Percentiles rank a stretch among this genome's conserved stretches.
These are phyloP conservation scores for Pholiota adiposa DNA, from an alignment of 1,284 basidiomycete species.

Conservation along the genomic window DNA sequence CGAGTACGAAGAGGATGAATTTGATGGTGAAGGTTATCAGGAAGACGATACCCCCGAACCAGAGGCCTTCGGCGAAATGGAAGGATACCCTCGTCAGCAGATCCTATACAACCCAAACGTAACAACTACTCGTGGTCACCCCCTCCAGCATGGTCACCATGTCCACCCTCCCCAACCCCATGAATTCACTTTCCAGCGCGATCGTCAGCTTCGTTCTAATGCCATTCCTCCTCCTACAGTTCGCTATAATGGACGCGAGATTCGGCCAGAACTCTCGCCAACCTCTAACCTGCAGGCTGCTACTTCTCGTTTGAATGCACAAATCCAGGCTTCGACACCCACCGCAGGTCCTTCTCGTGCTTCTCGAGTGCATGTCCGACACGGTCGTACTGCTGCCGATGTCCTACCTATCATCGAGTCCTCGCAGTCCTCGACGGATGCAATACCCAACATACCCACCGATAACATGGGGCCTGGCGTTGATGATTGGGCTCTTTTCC, in stretches of 20 bases:
- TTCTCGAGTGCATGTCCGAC: slow-evolving; percentile 34
- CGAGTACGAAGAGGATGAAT: slow-evolving; percentile 73
- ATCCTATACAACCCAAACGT: slow-evolving; percentile 31
- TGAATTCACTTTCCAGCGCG: slow-evolving; percentile 37
- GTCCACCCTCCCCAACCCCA: slow-evolving; percentile 27
- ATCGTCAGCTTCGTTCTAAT: slow-evolving; percentile 32
- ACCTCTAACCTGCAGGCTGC: slow-evolving; percentile 34
- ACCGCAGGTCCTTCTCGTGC: slow-evolving; percentile 35
- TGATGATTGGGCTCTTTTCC: slow-evolving; percentile 65
- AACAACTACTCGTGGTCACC: slow-evolving; percentile 18
- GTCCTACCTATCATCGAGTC: slow-evolving; percentile 64
- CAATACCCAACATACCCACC: slow-evolving; percentile 56
- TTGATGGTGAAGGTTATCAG: slow-evolving; percentile 56
- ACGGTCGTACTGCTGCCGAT: slow-evolving; percentile 49
- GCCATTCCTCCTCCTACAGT: slow-evolving; percentile 28
- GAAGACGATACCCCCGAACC: slow-evolving; percentile 55
- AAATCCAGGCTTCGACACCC: slow-evolving; percentile 32
- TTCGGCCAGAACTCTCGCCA: slow-evolving; percentile 26
- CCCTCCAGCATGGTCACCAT: slow-evolving; percentile 1
- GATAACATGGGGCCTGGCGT: slow-evolving; percentile 44
- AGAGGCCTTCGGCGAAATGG: slow-evolving; percentile 44
- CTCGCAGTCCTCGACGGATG: slow-evolving; percentile 63
- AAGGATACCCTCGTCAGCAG: slow-evolving; percentile 30
- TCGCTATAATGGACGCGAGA: slow-evolving; percentile 13
- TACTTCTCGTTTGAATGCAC: slow-evolving; percentile 35